phyloP scores from a whole-genome alignment of 2,329 filamentous ascomycete genomes.

The Neurospora sp. region DNA sequence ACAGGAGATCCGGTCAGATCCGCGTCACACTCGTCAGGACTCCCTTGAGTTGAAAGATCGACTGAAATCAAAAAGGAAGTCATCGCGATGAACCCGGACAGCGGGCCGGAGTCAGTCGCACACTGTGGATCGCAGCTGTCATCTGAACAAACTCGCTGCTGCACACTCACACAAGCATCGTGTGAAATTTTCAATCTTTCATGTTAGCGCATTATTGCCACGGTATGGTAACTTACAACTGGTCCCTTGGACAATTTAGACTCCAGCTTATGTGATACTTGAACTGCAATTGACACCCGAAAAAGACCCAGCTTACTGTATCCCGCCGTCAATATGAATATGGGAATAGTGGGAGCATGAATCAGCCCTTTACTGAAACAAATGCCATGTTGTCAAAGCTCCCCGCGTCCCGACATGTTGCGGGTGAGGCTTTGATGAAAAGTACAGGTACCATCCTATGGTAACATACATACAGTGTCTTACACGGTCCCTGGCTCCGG shows the following conservation, averaged over 20 bases:
- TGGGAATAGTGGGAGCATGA: not conserved
- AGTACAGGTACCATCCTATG: not conserved
- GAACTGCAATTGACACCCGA: not conserved
- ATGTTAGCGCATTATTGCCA: not conserved
- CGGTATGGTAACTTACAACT: not conserved
- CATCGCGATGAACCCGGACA: not conserved
- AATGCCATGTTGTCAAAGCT: not conserved
- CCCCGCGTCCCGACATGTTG: not conserved
- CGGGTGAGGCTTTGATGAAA: not conserved
- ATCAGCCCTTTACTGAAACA: not conserved
- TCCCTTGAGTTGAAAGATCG: not conserved
- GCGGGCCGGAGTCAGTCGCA: not conserved
- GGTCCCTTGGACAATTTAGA: not conserved
- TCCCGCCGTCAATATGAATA: not conserved
- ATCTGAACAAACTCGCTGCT: not conserved
- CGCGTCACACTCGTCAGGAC: not conserved
- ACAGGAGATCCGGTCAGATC: not conserved
- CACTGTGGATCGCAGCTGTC: not conserved
- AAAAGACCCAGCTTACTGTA: not conserved
- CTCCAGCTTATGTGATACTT: not conserved
- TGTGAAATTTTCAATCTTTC: not conserved
- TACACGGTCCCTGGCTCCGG: not conserved
- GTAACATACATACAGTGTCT: not conserved
- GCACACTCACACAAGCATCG: not conserved
- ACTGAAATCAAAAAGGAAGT: not conserved